These are phyloP conservation scores for Lecanoromycetidae sp. DNA, from an alignment of 2,329 filamentous ascomycete genomes.

Conservation along the genomic window DNA sequence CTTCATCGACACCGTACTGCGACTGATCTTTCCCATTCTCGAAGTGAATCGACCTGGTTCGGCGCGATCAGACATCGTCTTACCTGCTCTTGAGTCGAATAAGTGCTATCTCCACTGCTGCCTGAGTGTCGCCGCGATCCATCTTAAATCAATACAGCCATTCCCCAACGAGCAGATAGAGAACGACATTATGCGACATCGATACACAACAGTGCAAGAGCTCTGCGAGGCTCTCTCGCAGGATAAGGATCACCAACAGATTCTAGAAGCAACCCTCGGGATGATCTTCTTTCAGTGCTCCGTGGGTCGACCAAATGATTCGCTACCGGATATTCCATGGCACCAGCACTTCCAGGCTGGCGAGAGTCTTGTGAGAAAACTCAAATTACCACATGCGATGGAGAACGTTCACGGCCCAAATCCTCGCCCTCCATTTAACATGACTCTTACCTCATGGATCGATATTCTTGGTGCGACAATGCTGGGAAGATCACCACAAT, in stretches of 20 bases:
- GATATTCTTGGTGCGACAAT: constrained; percentile 94
- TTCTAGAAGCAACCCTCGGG: constrained; percentile 80
- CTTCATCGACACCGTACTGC: constrained; percentile 78
- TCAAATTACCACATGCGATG: constrained; percentile 62
- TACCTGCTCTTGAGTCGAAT: constrained; percentile 81
- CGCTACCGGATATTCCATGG: constrained; percentile 86
- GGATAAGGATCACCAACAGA: constrained; percentile 73
- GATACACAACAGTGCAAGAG: constrained; percentile 74
- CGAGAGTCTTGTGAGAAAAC: constrained; percentile 69
- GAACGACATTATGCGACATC: constrained; percentile 82
- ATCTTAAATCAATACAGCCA: constrained; percentile 68
- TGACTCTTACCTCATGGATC: constrained; percentile 89
- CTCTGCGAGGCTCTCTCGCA: constrained; percentile 69
- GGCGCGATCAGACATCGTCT: constrained; percentile 66
- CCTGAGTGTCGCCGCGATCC: constrained; percentile 81
- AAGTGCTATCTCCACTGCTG: constrained; percentile 92
- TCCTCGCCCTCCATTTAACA: constrained; percentile 72
- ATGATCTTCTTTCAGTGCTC: constrained; percentile 96
- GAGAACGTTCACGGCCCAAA: constrained; percentile 48
- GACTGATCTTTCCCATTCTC: constrained; percentile 80
- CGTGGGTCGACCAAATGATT: constrained; percentile 74
- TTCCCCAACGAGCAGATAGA: constrained; percentile 63
- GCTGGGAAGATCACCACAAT: constrained; percentile 70
- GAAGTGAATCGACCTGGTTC: constrained; percentile 81
- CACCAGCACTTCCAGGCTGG: constrained; percentile 93